These are phyloP conservation scores for Noccaea bulbosa DNA, from an alignment of 345 rosid species.

Conservation along the genomic window DNA sequence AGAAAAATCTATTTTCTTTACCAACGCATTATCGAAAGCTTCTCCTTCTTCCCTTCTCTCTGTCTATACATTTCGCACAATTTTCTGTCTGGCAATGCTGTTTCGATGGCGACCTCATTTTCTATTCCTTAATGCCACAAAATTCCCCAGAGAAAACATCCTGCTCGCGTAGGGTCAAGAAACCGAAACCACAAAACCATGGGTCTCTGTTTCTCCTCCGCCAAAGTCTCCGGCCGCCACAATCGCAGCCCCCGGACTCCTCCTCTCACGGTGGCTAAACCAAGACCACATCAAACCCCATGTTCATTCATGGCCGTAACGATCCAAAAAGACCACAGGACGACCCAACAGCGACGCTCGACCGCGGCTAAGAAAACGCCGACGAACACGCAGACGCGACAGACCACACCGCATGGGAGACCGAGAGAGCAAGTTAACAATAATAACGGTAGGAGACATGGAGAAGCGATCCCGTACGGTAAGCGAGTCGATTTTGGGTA, in stretches of 20 bases:
- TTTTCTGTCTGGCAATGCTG: conserved; percentile 35
- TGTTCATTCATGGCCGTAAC: conserved; percentile 40
- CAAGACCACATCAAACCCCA: conserved; percentile 22
- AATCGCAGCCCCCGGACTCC: conserved; percentile 45
- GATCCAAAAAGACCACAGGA: conserved; percentile 40
- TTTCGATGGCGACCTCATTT: conserved; percentile 35
- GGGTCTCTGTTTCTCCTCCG: conserved; percentile 83
- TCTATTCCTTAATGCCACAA: conserved; percentile 32
- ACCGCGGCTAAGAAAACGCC: conserved; percentile 36
- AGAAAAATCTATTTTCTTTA: conserved; percentile 12
- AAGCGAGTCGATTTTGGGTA: conserved; percentile 83
- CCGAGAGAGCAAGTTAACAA: conserved; percentile 29
- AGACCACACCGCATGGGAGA: conserved; percentile 39
- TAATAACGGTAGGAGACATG: conserved; percentile 33
- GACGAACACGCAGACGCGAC: conserved; percentile 34
- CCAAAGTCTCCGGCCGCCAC: conserved; percentile 61
- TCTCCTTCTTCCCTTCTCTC: conserved; percentile 7
- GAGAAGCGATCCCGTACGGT: conserved; percentile 60
- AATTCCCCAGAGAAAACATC: conserved; percentile 14
- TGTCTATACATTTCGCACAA: conserved; percentile 29
- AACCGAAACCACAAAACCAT: conserved; percentile 39
- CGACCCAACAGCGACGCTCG: conserved; percentile 35
- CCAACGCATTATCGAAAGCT: conserved; percentile 25
- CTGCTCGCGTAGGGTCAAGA: conserved; percentile 34
- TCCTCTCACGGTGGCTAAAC: conserved; percentile 39